A percentile compares a stretch with the other conserved stretches of the same genome.
Conservation (phyloP, 2,329 filamentous ascomycete species). For the Diaporthe capsici region DNA sequence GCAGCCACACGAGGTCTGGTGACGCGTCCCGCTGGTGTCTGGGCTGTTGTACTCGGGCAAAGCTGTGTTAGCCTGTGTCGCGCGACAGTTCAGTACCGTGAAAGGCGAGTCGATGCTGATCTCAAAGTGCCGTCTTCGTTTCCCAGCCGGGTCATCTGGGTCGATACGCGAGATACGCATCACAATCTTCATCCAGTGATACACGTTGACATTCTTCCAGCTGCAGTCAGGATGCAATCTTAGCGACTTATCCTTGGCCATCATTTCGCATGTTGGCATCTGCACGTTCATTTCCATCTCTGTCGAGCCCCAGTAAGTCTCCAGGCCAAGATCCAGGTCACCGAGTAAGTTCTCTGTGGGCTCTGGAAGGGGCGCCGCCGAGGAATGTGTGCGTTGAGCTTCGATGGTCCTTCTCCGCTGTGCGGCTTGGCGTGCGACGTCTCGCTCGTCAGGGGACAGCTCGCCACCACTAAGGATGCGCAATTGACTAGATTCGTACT, state of each 20-base stretch:
- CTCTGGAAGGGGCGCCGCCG: constrained; percentile 62
- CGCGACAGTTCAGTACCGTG: constrained; percentile 91
- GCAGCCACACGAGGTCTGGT: constrained; percentile 67
- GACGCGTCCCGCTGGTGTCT: constrained; percentile 67
- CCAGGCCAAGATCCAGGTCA: constrained; percentile 78
- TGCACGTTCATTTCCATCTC: constrained; percentile 97
- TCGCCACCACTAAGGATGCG: constrained; percentile 86
- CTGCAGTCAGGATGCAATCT: constrained; percentile 91
- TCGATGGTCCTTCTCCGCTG: constrained; percentile 67
- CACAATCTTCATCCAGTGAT: constrained; percentile 98
- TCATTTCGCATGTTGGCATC: constrained; percentile 88
- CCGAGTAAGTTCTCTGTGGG: constrained; percentile 81
- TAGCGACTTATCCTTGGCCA: constrained; percentile 78
- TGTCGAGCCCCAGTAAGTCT: constrained; percentile 85
- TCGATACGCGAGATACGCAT: constrained; percentile 92
- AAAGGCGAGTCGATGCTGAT: constrained; percentile 97
- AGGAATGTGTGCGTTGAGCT: constrained; percentile 58
- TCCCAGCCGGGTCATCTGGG: constrained; percentile 77
- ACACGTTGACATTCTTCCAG: constrained; percentile 93
- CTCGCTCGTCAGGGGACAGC: constrained; percentile 66
- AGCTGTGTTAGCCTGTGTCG: constrained; percentile 90
- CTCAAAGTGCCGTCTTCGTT: constrained; percentile 89
- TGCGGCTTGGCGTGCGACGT: constrained; percentile 63
- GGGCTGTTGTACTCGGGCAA: constrained; percentile 80
- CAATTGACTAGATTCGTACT: constrained; percentile 82